These are phyloP conservation scores for Fraxinus anomala DNA, from an alignment of 257 asterid species.

Conservation along the genomic window DNA sequence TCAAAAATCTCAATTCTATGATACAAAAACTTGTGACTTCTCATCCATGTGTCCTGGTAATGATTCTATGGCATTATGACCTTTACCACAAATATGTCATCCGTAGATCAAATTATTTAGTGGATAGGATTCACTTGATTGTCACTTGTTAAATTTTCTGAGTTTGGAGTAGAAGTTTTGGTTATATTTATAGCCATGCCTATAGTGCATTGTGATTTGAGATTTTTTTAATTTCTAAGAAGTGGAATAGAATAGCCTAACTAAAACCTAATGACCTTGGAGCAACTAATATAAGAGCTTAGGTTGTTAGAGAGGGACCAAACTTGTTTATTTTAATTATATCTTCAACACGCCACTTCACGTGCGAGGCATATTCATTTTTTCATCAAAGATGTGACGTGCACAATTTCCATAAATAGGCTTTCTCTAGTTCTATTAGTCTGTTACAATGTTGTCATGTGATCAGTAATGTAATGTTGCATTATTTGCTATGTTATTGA, in stretches of 20 bases:
- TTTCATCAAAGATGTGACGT: not conserved
- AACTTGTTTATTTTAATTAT: not conserved
- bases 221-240: not conserved
- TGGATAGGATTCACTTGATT: not conserved
- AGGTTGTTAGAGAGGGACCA: not conserved
- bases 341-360: not conserved
- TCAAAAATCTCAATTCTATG: not conserved
- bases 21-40: not conserved
- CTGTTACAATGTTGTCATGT: not conserved
- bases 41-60: not conserved
- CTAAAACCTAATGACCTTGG: not conserved
- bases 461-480: not conserved
- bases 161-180: not conserved
- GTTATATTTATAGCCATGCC: not conserved
- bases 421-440: constrained; percentile 1
- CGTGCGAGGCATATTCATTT: not conserved
- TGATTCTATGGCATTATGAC: not conserved
- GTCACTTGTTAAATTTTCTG: not conserved
- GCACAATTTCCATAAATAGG: not conserved
- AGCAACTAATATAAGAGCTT: not conserved
- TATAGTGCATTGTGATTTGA: not conserved
- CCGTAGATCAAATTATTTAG: not conserved
- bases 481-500: not conserved
- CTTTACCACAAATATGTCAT: not conserved
- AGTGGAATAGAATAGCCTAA: not conserved